phyloP scores from a whole-genome alignment of 1,284 basidiomycete species.

The Laetiporus sulphureus region DNA sequence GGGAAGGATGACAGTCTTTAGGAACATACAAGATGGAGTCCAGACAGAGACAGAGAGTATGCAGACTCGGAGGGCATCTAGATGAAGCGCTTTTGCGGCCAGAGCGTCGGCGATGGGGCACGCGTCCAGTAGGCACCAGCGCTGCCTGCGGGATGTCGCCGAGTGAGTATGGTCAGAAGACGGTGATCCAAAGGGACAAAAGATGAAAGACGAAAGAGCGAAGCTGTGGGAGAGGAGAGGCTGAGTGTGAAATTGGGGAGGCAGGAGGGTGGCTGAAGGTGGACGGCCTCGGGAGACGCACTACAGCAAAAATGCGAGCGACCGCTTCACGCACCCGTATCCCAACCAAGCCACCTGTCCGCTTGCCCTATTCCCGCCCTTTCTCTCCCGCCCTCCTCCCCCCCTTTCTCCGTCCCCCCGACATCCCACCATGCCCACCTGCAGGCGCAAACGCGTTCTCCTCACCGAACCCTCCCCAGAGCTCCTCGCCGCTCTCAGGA shows the following conservation, averaged over 20 bases:
- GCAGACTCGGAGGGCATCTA: too few species aligned
- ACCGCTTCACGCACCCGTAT: conserved; percentile 27
- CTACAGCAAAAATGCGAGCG: conserved; percentile 27
- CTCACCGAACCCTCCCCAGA: conserved; percentile 71
- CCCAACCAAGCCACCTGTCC: conserved; percentile 25
- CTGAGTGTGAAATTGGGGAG: conserved; percentile 17
- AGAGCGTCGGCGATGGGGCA: too few species aligned
- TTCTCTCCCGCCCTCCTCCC: conserved; percentile 17
- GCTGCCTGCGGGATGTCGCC: too few species aligned
- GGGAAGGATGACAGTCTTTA: too few species aligned
- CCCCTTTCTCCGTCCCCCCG: conserved; percentile 16
- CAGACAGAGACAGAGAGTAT: too few species aligned
- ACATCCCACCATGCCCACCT: conserved; percentile 66
- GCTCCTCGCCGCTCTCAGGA: conserved; percentile 56
- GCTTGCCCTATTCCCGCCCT: conserved; percentile 16
- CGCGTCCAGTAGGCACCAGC: too few species aligned
- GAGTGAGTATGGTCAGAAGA: too few species aligned
- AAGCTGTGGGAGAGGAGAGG: conserved; percentile 8
- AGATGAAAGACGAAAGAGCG: conserved; percentile 5
- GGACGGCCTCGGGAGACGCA: conserved; percentile 25
- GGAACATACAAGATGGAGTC: too few species aligned
- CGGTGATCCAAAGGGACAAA: too few species aligned
- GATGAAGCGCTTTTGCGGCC: too few species aligned
- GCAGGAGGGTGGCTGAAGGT: conserved; percentile 19
- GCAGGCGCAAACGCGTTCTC: conserved; percentile 86